Conservation (phyloP, 495 filamentous ascomycete species). For the Lineolata rhizophorae region DNA sequence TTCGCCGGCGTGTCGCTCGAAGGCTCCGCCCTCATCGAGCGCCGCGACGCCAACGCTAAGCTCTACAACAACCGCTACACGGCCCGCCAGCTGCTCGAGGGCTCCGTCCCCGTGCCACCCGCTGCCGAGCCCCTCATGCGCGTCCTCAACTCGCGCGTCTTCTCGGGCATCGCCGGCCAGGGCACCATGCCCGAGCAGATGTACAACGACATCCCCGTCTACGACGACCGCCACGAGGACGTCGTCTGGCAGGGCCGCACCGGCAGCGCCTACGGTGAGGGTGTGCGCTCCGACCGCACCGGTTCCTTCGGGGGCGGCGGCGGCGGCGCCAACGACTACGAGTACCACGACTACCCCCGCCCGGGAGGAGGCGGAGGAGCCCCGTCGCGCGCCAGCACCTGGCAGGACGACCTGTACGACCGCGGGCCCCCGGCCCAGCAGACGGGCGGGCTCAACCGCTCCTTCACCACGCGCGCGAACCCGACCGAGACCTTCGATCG, state of each 20-base stretch:
- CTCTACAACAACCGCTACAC: conserved; percentile 68
- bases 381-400: conserved; percentile 54
- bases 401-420: conserved; percentile 81
- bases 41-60: conserved; percentile 91
- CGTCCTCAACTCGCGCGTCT: conserved; percentile 65
- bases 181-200: conserved; percentile 34
- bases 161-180: conserved; percentile 37
- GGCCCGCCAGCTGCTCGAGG: conserved; percentile 62
- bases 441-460: conserved; percentile 23
- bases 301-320: conserved; percentile 15
- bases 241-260: conserved; percentile 77
- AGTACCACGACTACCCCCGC: conserved; percentile 44
- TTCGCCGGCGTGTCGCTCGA: conserved; percentile 93
- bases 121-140: conserved; percentile 64
- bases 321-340: conserved; percentile 21
- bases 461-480: conserved; percentile 27
- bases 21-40: conserved; percentile 73
- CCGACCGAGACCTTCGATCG: conserved; percentile 28
- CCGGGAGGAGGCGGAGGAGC: too few species aligned
- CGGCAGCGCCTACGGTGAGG: conserved; percentile 60
- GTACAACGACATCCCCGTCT: conserved; percentile 91
- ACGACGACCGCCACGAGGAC: conserved; percentile 71
- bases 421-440: conserved; percentile 21
- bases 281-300: conserved; percentile 34
- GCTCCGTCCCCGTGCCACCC: conserved; percentile 54